Evolutionary conservation across 495 filamentous ascomycete species (phyloP), one percentile per base, ranked within the genome.

Genomic region (Stereocaulon alpinum): DNA sequence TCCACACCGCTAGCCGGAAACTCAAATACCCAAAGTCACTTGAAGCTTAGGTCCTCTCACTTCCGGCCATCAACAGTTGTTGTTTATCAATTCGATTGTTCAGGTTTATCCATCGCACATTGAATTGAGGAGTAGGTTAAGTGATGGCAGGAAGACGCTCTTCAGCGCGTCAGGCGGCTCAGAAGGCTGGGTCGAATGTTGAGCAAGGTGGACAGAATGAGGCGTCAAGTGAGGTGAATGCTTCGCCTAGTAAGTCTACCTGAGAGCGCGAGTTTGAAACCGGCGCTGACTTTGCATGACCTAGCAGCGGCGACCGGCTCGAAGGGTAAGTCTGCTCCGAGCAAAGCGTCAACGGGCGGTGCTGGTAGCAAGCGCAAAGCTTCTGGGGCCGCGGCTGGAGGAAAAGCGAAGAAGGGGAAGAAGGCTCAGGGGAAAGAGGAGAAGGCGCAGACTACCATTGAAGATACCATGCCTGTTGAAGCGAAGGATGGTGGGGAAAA

Each of bases 361-460:
- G 57, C 65, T 34, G 66, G 63, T 6, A 59, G 45, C 27, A 68
- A 68, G 54, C 66, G 66, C 29, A 68, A 68, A 56, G 64, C 59
- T 17, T 59, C 55, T 24, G 29, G 56, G 17, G 57, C 32, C 9
- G 54, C 42, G 30, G 15, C 61, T 30, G 44, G 49, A 7, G 44
- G 49, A 6, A 63, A 68, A 29, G 37, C 61, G 18, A 68, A 68
- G 56, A 62, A 61, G n/a, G 66, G 63, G n/a, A 66, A 60, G 45
- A 68, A 66, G 34, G 58, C 57, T 0, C 40, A 58, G 3, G 53
- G 42, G 9, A 66, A 66, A 20, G 63, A 68, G 37, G 64, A 68
- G 44, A 63, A 66, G 29, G 63, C 66, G 48, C 66, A 68, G 49
- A 63, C 61, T 18, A 66, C 63, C 45, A 63, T 68, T 58, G 66